phyloP scores from a whole-genome alignment of 208 protist species.

The Leishmania guyanensis region DNA sequence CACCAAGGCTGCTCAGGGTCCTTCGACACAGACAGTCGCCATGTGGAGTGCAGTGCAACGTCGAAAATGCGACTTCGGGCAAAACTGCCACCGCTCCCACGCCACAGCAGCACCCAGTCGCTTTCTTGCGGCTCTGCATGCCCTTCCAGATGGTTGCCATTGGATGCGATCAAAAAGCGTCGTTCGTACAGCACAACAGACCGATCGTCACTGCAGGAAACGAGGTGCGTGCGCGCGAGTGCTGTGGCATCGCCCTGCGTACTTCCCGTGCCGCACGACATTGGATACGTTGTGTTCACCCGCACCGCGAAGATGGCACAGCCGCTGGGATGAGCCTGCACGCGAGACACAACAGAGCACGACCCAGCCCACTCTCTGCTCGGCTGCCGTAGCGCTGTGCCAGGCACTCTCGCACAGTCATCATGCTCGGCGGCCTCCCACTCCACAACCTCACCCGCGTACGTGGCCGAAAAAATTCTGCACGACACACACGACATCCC shows the following conservation, averaged over 20 bases:
- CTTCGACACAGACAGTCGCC: background rate
- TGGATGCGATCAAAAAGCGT: background rate
- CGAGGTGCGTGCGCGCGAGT: conserved; percentile 29
- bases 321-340: conserved; percentile 48
- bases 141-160: background rate
- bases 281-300: background rate
- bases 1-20: background rate
- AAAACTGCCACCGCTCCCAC: conserved; percentile 39
- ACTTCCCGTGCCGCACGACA: background rate
- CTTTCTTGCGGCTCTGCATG: background rate
- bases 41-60: conserved; percentile 33
- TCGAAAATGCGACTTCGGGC: conserved; percentile 73
- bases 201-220: conserved; percentile 83
- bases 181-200: conserved; percentile 50
- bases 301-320: conserved; percentile 77
- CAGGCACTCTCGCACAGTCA: background rate
- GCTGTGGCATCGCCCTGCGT: background rate
- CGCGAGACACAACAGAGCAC: conserved; percentile 14
- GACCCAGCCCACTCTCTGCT: background rate
- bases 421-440: conserved; percentile 20
- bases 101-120: conserved; percentile 47
- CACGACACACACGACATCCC: background rate
- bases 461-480: conserved; percentile 57
- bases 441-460: conserved; percentile 54
- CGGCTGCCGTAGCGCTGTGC: background rate